phyloP scores from a whole-genome alignment of 495 filamentous ascomycete genomes.

The Neurospora sp. region DNA sequence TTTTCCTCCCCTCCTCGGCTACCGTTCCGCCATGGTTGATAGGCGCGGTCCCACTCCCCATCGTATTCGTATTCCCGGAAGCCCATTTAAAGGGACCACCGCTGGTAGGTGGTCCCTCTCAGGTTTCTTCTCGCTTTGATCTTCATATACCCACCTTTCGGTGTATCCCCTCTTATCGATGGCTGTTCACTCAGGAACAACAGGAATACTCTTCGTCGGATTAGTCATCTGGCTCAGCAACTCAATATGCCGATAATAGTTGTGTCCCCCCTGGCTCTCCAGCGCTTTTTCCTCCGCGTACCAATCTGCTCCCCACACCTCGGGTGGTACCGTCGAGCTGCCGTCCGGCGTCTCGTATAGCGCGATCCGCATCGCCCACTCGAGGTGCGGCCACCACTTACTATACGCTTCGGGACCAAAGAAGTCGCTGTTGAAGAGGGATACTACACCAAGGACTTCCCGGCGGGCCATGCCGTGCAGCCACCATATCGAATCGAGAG shows the following conservation, averaged over 20 bases:
- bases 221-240: slow-evolving; percentile 36
- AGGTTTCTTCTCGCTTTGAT: background rate
- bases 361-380: slow-evolving; percentile 44
- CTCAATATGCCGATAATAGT: slow-evolving; percentile 36
- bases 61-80: background rate
- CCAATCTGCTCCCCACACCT: slow-evolving; percentile 41
- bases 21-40: no score
- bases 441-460: slow-evolving; percentile 44
- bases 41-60: background rate
- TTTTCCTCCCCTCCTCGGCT: background rate
- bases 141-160: background rate
- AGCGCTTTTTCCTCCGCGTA: slow-evolving; percentile 28
- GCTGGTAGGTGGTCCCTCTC: background rate
- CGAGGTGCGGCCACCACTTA: slow-evolving; percentile 45
- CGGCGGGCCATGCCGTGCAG: slow-evolving; percentile 44
- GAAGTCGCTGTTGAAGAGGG: slow-evolving; percentile 37
- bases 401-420: slow-evolving; percentile 25
- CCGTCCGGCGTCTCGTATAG: slow-evolving; percentile 28
- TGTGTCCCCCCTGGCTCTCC: slow-evolving; percentile 16
- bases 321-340: slow-evolving; percentile 31
- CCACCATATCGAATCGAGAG: slow-evolving; percentile 46
- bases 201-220: slow-evolving; percentile 24
- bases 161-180: background rate
- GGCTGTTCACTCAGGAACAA: slow-evolving; percentile 12
- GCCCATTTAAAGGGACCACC: background rate